Evolutionary conservation across 495 filamentous ascomycete genomes (phyloP), one percentile per base, ranked within the genome.

Genomic region (Sordaria brevicollis): DNA sequence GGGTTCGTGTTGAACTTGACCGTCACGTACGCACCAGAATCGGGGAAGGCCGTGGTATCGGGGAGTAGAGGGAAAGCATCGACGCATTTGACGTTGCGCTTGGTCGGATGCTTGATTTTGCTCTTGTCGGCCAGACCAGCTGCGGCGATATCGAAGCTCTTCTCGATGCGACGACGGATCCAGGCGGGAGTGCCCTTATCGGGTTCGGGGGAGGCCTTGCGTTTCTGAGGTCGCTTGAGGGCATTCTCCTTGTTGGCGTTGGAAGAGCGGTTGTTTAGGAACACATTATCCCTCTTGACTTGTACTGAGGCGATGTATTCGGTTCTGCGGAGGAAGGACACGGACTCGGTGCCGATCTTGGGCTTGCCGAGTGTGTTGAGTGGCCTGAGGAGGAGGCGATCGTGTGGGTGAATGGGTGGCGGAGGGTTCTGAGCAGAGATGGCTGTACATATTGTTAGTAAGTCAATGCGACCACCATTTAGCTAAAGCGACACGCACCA

Each of bases 281-380:
- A 79, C n/a, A 75, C 57, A 66, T 73, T 73, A 67, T 65, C 71
- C 19, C 74, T 73, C 66, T 75, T 76, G 70, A 49, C 71, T 82
- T 77, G 79, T 49, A 87, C 87, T 8, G 91, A 90, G 4, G 94
- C 93, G 70, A 96, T 97, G 77, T 98, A 97, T 77, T 99, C 96
- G 15, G 96, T 97, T 62, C 94, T 90, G 38, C 95, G 91, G 68
- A 99, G 87, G 87, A 99, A 98, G 72, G 93, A 97, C 66, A 96
- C 91, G 65, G 86, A 86, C 3, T 91, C 86, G 17, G 89, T 89
- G 35, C 82, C 76, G 57, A 80, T 74, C 71, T 86, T 84, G 2
- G 92, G 90, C 78, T 97, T 96, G 25, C 92, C 93, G 31, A 97
- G 86, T 34, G 91, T 86, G 5, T 92, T 86, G 19, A 96, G 87